Evolutionary conservation across 768 basidiomycete genomes (phyloP).

Genomic region (Hydnomerulius pinastri): DNA sequence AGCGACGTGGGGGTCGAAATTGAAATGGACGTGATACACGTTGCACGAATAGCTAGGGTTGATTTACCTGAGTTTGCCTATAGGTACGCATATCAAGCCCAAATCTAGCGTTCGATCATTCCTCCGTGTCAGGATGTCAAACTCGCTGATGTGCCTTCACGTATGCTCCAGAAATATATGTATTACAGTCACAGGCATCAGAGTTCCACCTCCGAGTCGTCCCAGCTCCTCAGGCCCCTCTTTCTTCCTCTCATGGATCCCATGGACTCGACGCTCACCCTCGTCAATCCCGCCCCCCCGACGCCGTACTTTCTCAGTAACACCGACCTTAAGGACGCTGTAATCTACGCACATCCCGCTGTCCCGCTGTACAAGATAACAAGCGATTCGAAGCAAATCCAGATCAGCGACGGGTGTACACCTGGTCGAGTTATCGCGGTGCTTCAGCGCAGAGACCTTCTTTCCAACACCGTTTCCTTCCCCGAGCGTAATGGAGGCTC

Average conservation of each 20-base stretch:
- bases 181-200: no score
- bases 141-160: neutral
- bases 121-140: neutral
- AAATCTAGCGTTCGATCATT: neutral
- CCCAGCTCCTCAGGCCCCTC: no score
- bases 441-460: slow-evolving; percentile 27
- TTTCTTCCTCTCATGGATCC: slow-evolving; percentile 22
- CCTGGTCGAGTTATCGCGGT: slow-evolving; percentile 20
- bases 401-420: slow-evolving; percentile 12
- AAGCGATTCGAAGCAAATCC: slow-evolving; percentile 19
- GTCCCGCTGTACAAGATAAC: slow-evolving; percentile 28
- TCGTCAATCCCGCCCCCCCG: slow-evolving; percentile 26
- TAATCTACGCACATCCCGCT: slow-evolving; percentile 18
- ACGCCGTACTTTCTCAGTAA: slow-evolving; percentile 30
- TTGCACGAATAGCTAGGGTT: no score
- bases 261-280: slow-evolving; percentile 32
- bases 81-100: neutral
- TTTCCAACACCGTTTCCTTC: slow-evolving; percentile 30
- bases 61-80: no score
- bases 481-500: slow-evolving; percentile 10
- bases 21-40: no score
- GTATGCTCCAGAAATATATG: neutral
- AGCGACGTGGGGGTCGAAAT: no score
- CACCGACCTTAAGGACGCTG: slow-evolving; percentile 14
- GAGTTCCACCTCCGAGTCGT: no score